phyloP scores from a whole-genome alignment of 208 protist genomes.

The Crithidia mellificae region DNA sequence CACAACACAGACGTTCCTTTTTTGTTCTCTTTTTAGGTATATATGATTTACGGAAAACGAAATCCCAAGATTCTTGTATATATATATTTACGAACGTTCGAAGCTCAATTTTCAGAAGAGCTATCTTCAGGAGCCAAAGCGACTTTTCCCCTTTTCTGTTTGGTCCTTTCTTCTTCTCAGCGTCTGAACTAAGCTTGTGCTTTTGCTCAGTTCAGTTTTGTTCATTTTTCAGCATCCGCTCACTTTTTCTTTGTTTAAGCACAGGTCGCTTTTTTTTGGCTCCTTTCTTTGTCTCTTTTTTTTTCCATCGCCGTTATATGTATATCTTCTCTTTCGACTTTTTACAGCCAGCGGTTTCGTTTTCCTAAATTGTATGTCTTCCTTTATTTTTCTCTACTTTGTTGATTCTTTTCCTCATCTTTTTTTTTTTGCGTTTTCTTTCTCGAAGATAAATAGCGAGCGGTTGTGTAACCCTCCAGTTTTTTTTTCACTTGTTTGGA shows the following conservation, averaged over 20 bases:
- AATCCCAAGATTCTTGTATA: neutral
- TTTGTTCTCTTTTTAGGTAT: neutral
- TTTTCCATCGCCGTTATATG: neutral
- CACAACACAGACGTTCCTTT: no score
- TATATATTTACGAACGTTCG: neutral
- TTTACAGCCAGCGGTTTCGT: neutral
- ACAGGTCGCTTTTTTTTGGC: neutral
- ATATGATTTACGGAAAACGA: neutral
- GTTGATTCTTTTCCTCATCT: constrained; percentile 9
- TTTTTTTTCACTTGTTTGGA: neutral
- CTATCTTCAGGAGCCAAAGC: neutral
- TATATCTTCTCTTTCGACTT: neutral
- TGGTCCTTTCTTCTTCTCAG: neutral
- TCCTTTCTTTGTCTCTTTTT: neutral
- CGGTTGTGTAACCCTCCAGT: constrained; percentile 12
- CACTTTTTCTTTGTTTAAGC: neutral
- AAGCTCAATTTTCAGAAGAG: neutral
- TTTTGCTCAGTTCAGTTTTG: neutral
- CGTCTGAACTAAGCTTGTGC: neutral
- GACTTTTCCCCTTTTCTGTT: neutral
- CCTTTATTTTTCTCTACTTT: neutral
- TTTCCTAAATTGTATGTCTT: neutral
- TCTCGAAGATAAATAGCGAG: constrained; percentile 1
- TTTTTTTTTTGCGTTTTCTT: constrained; percentile 14
- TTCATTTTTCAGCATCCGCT: neutral